Base-by-base conservation (phyloP, 108 stramenopile species). In the Cyclotella atomus region DNA sequence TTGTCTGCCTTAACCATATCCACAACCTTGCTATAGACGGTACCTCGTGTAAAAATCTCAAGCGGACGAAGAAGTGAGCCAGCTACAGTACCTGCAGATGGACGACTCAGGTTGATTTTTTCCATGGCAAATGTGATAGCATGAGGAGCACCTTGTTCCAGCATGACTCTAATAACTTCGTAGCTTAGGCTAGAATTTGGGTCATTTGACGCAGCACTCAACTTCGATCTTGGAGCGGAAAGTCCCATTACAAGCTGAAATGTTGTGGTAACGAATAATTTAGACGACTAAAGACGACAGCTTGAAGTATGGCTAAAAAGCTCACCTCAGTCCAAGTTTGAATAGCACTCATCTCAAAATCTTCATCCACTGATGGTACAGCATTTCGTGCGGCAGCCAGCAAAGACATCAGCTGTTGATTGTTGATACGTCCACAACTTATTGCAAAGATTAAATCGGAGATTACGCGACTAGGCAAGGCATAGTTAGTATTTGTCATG, bases 121-220 rank as follows among this genome's bases (percentile, higher is more conserved):
- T 89, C 84, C 16, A 96, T 80, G 8, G 92, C 92, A 29, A 75
- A 60, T 56, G 96, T 75, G 20, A 97, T 74, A 20, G 92, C 85
- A 67, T 93, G 87, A 24, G 89, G 91, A 69, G 89, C 85, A 8
- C 93, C 93, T 47, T 66, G 36, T 29, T 97, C 94, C 2, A 92
- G 72, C 91, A 94, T 95, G 33, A 90, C 41, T 54, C 83, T 89
- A 14, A 97, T 80, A 21, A 95, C 89, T 57, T 96, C 96, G 75
- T 88, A 90, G 59, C 87, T 89, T 49, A 96, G 75, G 33, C 84
- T 57, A 20, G 75, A 75, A 67, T 84, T 91, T 20, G 84, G 77
- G 54, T 93, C 87, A 64, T 69, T 87, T 24, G 55, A 64, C 43
- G 79, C 75, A 28, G 28, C 52, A 29, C 52, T 87, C 56, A n/a